Evolutionary conservation across 768 basidiomycete species (phyloP), one percentile per base, ranked within the genome.

Genomic region (Suillus alpinus): DNA sequence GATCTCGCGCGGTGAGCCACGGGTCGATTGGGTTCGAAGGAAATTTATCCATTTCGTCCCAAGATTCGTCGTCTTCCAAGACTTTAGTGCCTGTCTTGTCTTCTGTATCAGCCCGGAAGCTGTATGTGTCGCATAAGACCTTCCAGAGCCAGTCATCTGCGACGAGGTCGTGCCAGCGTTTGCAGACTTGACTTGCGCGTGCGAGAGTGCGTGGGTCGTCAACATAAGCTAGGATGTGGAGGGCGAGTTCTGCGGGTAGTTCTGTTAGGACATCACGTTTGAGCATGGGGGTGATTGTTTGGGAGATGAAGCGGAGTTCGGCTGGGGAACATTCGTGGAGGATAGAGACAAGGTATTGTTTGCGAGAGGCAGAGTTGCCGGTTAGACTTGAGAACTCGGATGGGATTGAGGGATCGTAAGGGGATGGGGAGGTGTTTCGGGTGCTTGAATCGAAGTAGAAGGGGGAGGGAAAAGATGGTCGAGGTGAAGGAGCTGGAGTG

Each of bases 61-160:
- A 60, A 29, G 69, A 67, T 57, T 81, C 75, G 23, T 75, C 72
- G 31, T 70, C 43, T 34, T 36, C 50, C 43, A 37, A 41, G 50
- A 51, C 47, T 36, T 51, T 43, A 31, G 51, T 49, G 8, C 31
- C 60, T 36, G 69, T 59, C 34, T 66, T 66, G 52, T 69, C 68
- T 41, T 62, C 63, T 58, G 76, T 70, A 7, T 73, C 67, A 8
- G 57, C 23, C 58, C 69, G 67, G 65, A 86, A 90, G 6, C 80
- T 81, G 69, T 86, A 82, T 18, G 76, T 67, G 12, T 76, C 72
- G 68, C 89, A 94, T 85, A 96, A 84, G 12, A 79, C 67, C 72
- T 84, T 86, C 95, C 95, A 98, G 12, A 92, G 78, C 63, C 78
- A 81, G 64, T 95, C 92, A 67, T 94, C 94, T 49, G 80, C 74